Base-by-base conservation (phyloP, 2,329 filamentous ascomycete species). In the Cercospora sp. region DNA sequence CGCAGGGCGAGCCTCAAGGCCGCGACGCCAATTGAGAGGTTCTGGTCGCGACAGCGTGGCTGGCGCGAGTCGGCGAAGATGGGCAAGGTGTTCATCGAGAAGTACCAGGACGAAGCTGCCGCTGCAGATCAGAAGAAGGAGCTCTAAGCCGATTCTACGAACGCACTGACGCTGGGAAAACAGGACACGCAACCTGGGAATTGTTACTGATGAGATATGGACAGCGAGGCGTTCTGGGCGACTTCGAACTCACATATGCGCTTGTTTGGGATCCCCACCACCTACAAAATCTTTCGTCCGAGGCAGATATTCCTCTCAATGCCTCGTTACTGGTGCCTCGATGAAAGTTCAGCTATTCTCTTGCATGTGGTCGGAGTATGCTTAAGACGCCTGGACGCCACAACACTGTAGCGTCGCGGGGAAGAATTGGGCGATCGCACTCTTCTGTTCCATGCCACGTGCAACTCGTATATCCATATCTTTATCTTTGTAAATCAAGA, bases 1-100 rank as follows among this genome's bases (percentile, higher is more conserved):
- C 78, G 78, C 58, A 74, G 73, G 74, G 75, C 73, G 16, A 84
- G 79, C 68, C 71, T 85, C 33, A 76, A 73, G 23, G 78, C 77
- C 30, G 79, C 78, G 10, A 83, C 81, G 36, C 77, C 79, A 0
- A 82, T 84, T 72, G 79, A 82, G 36, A 79, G 79, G 64, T 88
- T 88, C 70, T 88, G 86, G 86, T 76, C 77, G 1, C 76, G 83
- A 33, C 83, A 86, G 74, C 78, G 78, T 68, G 81, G 82, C 8
- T 84, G 83, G 80, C 78, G 78, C 59, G 84, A 87, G 74, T 82
- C 81, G n/a, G 82, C 80, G 6, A 78, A 82, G 65, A 81, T 86
- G 20, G 86, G 86, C 23, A 80, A 78, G 67, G 79, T 78, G 5
- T 77, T 86, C 68, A 87, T 88, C 75, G 81, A 84, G 61, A 80